These are phyloP conservation scores for Irpex lacteus DNA, from an alignment of 1,284 basidiomycete genomes.

Conservation along the genomic window DNA sequence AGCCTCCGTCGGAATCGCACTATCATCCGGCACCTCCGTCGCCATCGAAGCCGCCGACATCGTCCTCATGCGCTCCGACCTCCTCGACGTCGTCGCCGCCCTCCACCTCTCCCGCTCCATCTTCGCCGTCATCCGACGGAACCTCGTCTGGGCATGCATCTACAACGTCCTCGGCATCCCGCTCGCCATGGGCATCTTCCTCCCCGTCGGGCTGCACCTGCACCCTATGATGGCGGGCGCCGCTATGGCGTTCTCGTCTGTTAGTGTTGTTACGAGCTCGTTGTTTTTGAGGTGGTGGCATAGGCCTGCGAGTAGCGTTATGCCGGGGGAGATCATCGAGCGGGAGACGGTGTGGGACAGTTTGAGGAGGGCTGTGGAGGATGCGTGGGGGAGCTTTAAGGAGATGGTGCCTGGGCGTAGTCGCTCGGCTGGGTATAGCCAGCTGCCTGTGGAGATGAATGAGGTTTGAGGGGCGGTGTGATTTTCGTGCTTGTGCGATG, in stretches of 20 bases:
- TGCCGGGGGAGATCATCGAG: slow-evolving; percentile 53
- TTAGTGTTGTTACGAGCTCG: slow-evolving; percentile 92
- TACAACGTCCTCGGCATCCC: slow-evolving; percentile 97
- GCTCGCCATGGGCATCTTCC: slow-evolving; percentile 96
- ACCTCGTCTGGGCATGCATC: slow-evolving; percentile 89
- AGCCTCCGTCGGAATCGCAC: slow-evolving; percentile 93
- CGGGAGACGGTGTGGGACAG: slow-evolving; percentile 45
- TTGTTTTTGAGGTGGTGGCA: slow-evolving; percentile 87
- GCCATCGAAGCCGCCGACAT: slow-evolving; percentile 98
- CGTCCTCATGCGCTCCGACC: slow-evolving; percentile 94
- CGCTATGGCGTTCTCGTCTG: slow-evolving; percentile 97
- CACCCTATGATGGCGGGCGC: slow-evolving; percentile 98
- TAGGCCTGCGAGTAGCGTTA: slow-evolving; percentile 65
- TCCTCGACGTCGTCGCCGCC: slow-evolving; percentile 95
- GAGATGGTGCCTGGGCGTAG: slow-evolving; percentile 39
- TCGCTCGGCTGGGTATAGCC: slow-evolving; percentile 54
- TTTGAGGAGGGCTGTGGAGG: slow-evolving; percentile 34
- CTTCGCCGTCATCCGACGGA: slow-evolving; percentile 86
- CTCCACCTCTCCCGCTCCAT: slow-evolving; percentile 89
- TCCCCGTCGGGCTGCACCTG: slow-evolving; percentile 90
- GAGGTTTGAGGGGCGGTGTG: slow-evolving; percentile 12
- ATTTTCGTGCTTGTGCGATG: too few relatives aligned
- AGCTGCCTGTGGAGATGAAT: slow-evolving; percentile 68
- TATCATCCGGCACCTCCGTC: slow-evolving; percentile 94
- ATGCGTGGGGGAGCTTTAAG: slow-evolving; percentile 44